A percentile compares a stretch with the other conserved stretches of the same genome.
These are phyloP conservation scores for Rhodomyrtus psidioides DNA, from an alignment of 441 rosid species.

Conservation along the genomic window DNA sequence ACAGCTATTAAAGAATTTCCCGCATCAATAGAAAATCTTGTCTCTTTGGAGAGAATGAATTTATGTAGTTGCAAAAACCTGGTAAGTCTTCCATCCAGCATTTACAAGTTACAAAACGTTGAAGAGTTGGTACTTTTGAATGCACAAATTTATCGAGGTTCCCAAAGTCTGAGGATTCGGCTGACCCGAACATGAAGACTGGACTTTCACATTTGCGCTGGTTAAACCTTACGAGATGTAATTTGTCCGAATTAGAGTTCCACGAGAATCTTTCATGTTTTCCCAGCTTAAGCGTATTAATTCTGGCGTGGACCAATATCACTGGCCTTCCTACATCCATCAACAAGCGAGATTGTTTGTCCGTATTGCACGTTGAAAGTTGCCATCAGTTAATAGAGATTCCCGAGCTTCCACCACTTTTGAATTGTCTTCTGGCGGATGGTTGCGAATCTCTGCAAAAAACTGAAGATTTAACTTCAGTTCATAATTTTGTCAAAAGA, in stretches of 20 bases:
- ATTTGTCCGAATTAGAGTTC: background rate
- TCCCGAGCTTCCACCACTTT: background rate
- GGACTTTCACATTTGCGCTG: fast-evolving
- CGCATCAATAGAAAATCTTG: background rate
- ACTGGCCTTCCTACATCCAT: background rate
- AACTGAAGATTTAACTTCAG: background rate
- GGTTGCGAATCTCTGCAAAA: background rate
- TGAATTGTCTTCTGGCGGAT: fast-evolving
- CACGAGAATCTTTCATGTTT: background rate
- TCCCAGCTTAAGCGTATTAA: fast-evolving
- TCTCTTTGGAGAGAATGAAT: background rate
- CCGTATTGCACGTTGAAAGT: fast-evolving
- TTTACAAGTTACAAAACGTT: background rate
- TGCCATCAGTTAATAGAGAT: background rate
- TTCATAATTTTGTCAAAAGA: background rate
- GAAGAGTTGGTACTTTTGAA: fast-evolving
- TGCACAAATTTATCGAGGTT: background rate
- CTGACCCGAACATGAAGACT: fast-evolving
- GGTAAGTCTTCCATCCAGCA: background rate
- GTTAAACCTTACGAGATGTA: fast-evolving
- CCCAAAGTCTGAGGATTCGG: background rate
- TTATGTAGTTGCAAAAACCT: background rate
- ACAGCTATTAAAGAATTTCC: background rate
- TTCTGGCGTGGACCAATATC: fast-evolving
- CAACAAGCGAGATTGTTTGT: background rate